Evolutionary conservation across 192 early-diverging fungal genomes (phyloP), one percentile per base, ranked within the genome.

Genomic region (Coemansia sp.): DNA sequence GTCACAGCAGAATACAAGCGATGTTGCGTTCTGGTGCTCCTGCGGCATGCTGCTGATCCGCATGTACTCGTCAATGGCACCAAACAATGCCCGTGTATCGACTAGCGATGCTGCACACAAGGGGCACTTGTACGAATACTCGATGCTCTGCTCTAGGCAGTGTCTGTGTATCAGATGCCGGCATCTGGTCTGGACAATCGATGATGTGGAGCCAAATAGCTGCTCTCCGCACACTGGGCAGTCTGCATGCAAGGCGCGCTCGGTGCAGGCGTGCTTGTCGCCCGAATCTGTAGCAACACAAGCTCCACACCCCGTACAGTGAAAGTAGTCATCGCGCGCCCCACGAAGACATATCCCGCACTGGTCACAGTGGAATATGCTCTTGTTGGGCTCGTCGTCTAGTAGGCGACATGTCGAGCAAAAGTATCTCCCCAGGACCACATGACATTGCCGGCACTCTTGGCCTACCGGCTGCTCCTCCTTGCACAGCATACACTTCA

Each of bases 171-270:
- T 92, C 48, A 87, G 82, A 54, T 98, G 95, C 3, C 89, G 85
- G 60, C 95, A 98, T 2, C 81, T 35, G 4, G 64, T 43, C 39
- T 74, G 70, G n/a, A 74, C 55, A 3, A 92, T 83, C 0, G 77
- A 78, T 8, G 80, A 78, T 2, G 84, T 84, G 3, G 89, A 92
- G 7, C 88, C 95, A 43, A 92, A 91, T 78, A 98, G 84, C 60
- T 85, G 86, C 54, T 98, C 93, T 19, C 91, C 90, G 74, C 95
- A 98, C 44, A 98, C 94, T 5, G 93, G 92, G 47, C 95, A 98
- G 60, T 96, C 87, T 44, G 83, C 80, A 50, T 94, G 90, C 28
- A 98, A 51, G 32, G 88, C 91, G 39, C 84, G 78, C 61, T 98
- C 95, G 38, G 89, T 91, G 56, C 95, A 98, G 38, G 84, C 80